These are phyloP conservation scores for Phaeosphaeriaceae sp. DNA, from an alignment of 2,329 filamentous ascomycete species.

Conservation along the genomic window DNA sequence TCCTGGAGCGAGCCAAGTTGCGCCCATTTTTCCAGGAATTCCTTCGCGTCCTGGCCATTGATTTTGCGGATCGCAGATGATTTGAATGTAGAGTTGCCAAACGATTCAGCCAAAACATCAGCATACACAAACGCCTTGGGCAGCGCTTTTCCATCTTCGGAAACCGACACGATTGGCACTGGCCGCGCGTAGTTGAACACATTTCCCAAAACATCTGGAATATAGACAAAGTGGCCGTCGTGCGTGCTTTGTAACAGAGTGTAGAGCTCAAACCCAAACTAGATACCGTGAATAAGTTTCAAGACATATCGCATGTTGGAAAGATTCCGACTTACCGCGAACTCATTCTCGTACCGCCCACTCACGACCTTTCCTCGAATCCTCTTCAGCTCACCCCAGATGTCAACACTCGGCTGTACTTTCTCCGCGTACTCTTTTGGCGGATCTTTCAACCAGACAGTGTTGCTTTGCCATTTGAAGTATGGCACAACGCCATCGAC, in stretches of 20 bases:
- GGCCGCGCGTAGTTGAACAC: slow-evolving; percentile 59
- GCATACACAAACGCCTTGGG: slow-evolving; percentile 64
- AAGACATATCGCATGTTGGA: neutral
- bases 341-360: slow-evolving; percentile 50
- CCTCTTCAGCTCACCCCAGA: slow-evolving; percentile 47
- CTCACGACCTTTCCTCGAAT: slow-evolving; percentile 49
- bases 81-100: slow-evolving; percentile 49
- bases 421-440: slow-evolving; percentile 55
- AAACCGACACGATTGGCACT: slow-evolving; percentile 65
- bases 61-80: slow-evolving; percentile 61
- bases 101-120: slow-evolving; percentile 53
- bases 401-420: slow-evolving; percentile 52
- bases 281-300: slow-evolving; percentile 7
- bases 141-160: slow-evolving; percentile 56
- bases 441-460: slow-evolving; percentile 53
- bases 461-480: slow-evolving; percentile 55
- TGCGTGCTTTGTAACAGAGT: slow-evolving; percentile 61
- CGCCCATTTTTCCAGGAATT: slow-evolving; percentile 57
- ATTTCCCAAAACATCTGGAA: slow-evolving; percentile 59
- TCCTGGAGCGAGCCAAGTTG: slow-evolving; percentile 60
- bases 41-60: slow-evolving; percentile 62
- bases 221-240: slow-evolving; percentile 68
- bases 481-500: slow-evolving; percentile 54
- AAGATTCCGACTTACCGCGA: slow-evolving; percentile 33
- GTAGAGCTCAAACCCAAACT: slow-evolving; percentile 45